Evolutionary conservation across 768 basidiomycete species (phyloP), one percentile per base, ranked within the genome.

Genomic region (Lentinula lateritia): DNA sequence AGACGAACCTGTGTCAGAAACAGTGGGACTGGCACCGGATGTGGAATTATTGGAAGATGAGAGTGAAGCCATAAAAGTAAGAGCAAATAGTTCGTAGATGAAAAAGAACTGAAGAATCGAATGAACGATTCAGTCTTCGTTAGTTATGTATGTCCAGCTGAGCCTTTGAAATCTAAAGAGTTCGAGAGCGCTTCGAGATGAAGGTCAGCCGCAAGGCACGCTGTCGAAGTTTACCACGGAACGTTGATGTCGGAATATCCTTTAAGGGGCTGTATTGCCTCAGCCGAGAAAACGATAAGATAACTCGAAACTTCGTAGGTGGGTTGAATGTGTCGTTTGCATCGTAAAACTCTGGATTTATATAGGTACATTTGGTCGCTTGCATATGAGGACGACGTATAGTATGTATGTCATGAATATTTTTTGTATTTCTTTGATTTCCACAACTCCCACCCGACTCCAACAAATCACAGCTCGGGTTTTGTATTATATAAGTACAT

Each of bases 141-240:
- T n/a, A 36, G 10, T 32, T 16, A 53, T 28, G 28, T 28, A 28
- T 28, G 16, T 18, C 52, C 13, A 15, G 32, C 52, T 45, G 43
- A 45, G 50, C 28, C 28, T 28, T 28, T 28, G 3, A 50, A 9
- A 2, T 3, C 16, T 28, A 38, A 16, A 12, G 20, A 10, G 54
- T 38, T 38, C 23, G 32, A 20, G 23, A 28, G 18, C n/a, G 53
- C 36, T 54, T 35, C 35, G 38, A 43, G 55, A 56, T 56, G 55
- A 42, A 41, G 55, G 55, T 56, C 38, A 56, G 55, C n/a, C 55
- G 55, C 55, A 56, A 56, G 55, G 55, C 15, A 23, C 39, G 38
- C 28, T 16, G 50, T 18, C 50, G 20, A 34, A 8, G 8, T 41
- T n/a, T 16, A 9, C n/a, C 48, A 23, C 28, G 34, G 28, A 52